Conservation (phyloP, 768 basidiomycete genomes). For the Chlorophyllum brunneum region DNA sequence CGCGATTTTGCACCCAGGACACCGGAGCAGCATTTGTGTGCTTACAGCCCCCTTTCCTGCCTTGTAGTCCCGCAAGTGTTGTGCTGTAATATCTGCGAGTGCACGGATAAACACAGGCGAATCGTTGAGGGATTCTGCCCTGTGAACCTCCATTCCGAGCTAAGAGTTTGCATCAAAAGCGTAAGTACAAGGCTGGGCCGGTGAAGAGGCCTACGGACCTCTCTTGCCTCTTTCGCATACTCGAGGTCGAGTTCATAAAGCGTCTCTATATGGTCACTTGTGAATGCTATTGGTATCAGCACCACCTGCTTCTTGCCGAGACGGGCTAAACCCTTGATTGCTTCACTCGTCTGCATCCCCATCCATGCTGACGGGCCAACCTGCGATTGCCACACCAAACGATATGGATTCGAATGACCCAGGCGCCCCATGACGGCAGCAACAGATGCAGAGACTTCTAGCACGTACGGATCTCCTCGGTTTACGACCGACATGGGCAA, state of each 20-base stretch:
- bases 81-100: constrained; percentile 83
- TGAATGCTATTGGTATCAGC: constrained; percentile 95
- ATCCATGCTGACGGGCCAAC: constrained; percentile 98
- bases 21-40: constrained; percentile 80
- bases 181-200: constrained; percentile 18
- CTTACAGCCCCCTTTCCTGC: constrained; percentile 64
- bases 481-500: constrained; percentile 98
- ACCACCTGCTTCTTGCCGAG: constrained; percentile 74
- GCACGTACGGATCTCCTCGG: constrained; percentile 95
- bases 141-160: constrained; percentile 88
- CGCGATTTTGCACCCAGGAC: constrained; percentile 90
- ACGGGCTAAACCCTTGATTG: constrained; percentile 81
- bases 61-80: constrained; percentile 67
- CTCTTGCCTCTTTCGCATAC: constrained; percentile 84
- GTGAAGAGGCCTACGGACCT: constrained; percentile 49
- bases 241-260: constrained; percentile 95
- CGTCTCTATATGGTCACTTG: constrained; percentile 98
- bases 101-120: constrained; percentile 96
- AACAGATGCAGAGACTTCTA: constrained; percentile 94
- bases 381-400: constrained; percentile 96
- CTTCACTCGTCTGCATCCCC: constrained; percentile 92
- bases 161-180: constrained; percentile 27
- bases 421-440: constrained; percentile 90
- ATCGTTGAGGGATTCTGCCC: constrained; percentile 90
- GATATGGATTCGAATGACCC: constrained; percentile 77